These are phyloP conservation scores for Amanita exitialis DNA, from an alignment of 768 basidiomycete genomes.

Conservation along the genomic window DNA sequence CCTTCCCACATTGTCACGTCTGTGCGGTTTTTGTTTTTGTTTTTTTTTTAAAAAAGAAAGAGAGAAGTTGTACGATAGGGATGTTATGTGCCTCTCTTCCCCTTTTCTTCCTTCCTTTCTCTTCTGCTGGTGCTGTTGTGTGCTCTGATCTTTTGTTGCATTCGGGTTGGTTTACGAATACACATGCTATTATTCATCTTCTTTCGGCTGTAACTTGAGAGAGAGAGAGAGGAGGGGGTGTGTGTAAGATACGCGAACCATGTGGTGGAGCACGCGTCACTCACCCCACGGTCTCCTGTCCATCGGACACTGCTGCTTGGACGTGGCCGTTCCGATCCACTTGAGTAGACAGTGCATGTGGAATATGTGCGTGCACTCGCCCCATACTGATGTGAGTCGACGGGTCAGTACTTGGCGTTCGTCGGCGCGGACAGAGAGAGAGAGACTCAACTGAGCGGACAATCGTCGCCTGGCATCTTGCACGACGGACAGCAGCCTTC, in stretches of 20 bases:
- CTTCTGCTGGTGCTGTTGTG: too few species aligned
- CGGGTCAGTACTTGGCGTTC: too few species aligned
- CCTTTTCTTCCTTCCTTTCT: not conserved
- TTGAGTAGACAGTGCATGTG: conserved; percentile 98
- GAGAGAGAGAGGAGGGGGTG: too few species aligned
- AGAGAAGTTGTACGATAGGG: not conserved
- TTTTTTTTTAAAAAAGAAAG: too few species aligned
- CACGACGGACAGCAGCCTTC: conserved; percentile 95
- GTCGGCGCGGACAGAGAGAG: too few species aligned
- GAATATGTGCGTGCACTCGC: conserved; percentile 94
- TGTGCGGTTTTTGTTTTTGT: not conserved
- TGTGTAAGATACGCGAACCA: not conserved
- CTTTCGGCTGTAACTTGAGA: conserved; percentile 2
- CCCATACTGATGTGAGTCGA: too few species aligned
- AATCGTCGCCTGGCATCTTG: conserved; percentile 95
- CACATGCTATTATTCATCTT: not conserved
- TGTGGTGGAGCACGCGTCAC: conserved; percentile 15
- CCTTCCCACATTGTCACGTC: not conserved
- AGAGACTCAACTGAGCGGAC: conserved; percentile 59
- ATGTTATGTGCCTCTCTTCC: not conserved
- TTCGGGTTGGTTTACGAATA: too few species aligned
- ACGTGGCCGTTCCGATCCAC: conserved; percentile 85
- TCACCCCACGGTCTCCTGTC: conserved; percentile 88
- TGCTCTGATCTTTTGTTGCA: not conserved
- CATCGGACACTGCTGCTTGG: conserved; percentile 98